Conservation (phyloP, 2,329 filamentous ascomycete genomes). For the Trichoderma sp. region DNA sequence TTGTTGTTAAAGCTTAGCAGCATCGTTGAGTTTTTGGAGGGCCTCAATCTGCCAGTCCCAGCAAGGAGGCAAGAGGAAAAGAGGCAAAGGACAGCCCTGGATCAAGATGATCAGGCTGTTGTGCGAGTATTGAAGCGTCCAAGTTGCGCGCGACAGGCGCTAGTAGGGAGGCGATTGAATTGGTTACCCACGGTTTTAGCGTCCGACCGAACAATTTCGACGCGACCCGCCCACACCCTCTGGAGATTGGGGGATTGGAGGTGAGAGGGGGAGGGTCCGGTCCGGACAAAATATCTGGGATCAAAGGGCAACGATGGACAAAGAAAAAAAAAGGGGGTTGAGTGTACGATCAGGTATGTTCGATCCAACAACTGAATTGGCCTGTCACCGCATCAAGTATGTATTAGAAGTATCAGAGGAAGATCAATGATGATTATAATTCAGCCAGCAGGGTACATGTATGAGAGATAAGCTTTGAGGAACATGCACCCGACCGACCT, state of each 20-base stretch:
- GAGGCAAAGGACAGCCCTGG: neutral
- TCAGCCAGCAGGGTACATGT: neutral
- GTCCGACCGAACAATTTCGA: neutral
- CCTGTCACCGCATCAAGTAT: too few species aligned
- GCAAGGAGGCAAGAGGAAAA: neutral
- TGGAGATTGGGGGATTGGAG: neutral
- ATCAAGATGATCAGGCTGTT: neutral
- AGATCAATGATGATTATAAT: neutral
- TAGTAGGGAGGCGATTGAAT: neutral
- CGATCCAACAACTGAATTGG: neutral
- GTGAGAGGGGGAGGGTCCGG: neutral
- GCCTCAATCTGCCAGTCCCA: neutral
- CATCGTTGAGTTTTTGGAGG: neutral
- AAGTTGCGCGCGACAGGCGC: neutral
- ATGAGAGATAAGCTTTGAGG: neutral
- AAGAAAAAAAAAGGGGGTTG: neutral
- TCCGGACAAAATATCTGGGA: neutral
- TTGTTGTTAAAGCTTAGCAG: slow-evolving; percentile 12
- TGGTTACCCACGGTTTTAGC: neutral
- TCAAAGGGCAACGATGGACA: neutral
- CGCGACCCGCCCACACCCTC: neutral
- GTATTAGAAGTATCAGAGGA: too few species aligned
- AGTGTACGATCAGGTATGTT: neutral
- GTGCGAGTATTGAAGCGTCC: neutral
- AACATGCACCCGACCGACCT: neutral